phyloP scores from a whole-genome alignment of 495 filamentous ascomycete species.

The Neurospora sp. region DNA sequence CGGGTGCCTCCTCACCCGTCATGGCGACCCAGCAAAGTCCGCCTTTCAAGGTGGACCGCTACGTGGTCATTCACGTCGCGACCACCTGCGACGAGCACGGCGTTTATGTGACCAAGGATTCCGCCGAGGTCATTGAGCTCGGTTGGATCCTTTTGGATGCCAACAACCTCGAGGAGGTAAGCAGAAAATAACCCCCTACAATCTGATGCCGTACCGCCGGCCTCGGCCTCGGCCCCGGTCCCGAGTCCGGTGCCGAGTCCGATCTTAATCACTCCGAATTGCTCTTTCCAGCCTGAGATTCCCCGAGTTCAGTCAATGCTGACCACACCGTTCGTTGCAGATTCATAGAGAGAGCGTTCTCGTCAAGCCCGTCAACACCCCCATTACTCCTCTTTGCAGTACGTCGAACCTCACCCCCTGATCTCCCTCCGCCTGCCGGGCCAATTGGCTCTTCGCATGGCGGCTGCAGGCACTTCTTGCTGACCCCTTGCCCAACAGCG shows the following conservation, averaged over 20 bases:
- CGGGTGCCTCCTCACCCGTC: slow-evolving; percentile 4
- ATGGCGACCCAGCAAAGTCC: slow-evolving; percentile 39
- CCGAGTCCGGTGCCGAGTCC: not conserved
- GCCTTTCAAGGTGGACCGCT: slow-evolving; percentile 70
- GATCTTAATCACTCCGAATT: not conserved
- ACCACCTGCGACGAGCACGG: slow-evolving; percentile 99
- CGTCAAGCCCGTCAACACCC: slow-evolving; percentile 96
- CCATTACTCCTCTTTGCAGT: slow-evolving; percentile 98
- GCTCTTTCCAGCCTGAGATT: not conserved
- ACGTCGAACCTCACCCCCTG: slow-evolving; percentile 38
- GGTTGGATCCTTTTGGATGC: slow-evolving; percentile 95
- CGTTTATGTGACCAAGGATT: slow-evolving; percentile 98
- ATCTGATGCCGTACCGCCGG: not conserved
- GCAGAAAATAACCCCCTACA: slow-evolving; percentile 2
- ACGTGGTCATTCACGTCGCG: slow-evolving; percentile 94
- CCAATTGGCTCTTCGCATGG: slow-evolving; percentile 5
- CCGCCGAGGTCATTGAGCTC: slow-evolving; percentile 96
- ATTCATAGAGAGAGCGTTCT: slow-evolving; percentile 90
- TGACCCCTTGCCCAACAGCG: slow-evolving; percentile 43
- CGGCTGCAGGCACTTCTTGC: not conserved
- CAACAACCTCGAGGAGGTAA: slow-evolving; percentile 84
- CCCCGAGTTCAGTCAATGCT: slow-evolving; percentile 1
- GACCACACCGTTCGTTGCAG: slow-evolving; percentile 36
- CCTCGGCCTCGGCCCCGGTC: not conserved
- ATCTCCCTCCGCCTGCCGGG: slow-evolving; percentile 3